These are phyloP conservation scores for Gossypium schwendimanii DNA, from an alignment of 441 rosid species.

Conservation along the genomic window DNA sequence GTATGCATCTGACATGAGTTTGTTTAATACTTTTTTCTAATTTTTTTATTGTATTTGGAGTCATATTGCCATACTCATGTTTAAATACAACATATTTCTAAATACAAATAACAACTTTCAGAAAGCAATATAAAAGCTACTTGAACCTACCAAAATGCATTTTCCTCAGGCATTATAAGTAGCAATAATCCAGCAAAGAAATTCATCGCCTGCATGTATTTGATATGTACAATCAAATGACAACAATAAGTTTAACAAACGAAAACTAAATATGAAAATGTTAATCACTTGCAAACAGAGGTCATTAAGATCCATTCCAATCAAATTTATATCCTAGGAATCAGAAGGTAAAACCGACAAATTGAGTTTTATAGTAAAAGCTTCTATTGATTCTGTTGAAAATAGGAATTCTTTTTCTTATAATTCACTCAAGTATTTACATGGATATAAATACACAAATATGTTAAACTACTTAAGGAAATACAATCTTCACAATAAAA, in stretches of 20 bases:
- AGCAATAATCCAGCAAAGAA: constrained; percentile 69
- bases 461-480: too few relatives aligned
- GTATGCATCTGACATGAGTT: background rate
- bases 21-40: background rate
- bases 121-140: constrained; percentile 18
- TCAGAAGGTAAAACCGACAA: background rate
- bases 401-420: too few relatives aligned
- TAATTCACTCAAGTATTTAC: too few relatives aligned
- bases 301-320: background rate
- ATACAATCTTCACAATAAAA: too few relatives aligned
- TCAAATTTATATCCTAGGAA: background rate
- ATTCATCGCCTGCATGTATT: constrained; percentile 65
- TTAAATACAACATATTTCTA: background rate
- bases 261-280: background rate
- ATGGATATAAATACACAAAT: too few relatives aligned
- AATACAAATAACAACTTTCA: constrained; percentile 6
- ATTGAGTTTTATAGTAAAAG: background rate
- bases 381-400: background rate
- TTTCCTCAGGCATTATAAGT: constrained; percentile 76
- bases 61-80: background rate
- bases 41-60: background rate
- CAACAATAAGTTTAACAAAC: background rate
- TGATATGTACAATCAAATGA: constrained; percentile 12
- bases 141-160: constrained; percentile 66
- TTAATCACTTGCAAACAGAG: background rate